A percentile compares a stretch with the other conserved stretches of the same genome.
These are phyloP conservation scores for Penicillium psychrosexuale DNA, from an alignment of 2,329 filamentous ascomycete species.

Conservation along the genomic window DNA sequence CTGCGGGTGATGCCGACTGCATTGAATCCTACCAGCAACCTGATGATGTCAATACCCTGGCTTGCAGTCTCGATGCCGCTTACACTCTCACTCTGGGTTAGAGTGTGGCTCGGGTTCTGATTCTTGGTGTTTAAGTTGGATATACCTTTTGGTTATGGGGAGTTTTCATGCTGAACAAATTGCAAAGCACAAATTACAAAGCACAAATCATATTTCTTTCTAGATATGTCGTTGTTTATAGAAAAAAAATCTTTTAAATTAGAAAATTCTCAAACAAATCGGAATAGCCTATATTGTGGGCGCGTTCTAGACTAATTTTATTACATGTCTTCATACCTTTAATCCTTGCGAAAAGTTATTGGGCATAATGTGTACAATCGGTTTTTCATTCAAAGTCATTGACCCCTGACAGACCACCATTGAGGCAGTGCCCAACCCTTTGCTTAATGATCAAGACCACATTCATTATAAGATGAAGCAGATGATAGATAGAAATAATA, in stretches of 20 bases:
- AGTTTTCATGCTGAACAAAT: slow-evolving; percentile 6
- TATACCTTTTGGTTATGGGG: slow-evolving; percentile 6
- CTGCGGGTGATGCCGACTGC: slow-evolving; percentile 26
- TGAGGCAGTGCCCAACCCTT: not conserved
- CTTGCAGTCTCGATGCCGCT: slow-evolving; percentile 21
- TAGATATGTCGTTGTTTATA: not conserved
- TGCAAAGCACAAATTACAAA: slow-evolving; percentile 2
- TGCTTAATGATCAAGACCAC: not conserved
- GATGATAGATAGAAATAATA: not conserved
- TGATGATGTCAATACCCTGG: slow-evolving; percentile 28
- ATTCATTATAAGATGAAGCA: not conserved
- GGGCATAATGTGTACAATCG: not conserved
- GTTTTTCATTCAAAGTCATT: not conserved
- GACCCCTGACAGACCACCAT: not conserved
- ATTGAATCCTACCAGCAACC: slow-evolving; percentile 29
- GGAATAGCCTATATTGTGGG: not conserved
- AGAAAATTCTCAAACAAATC: not conserved
- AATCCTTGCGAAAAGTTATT: not conserved
- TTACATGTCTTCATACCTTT: not conserved
- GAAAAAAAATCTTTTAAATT: not conserved
- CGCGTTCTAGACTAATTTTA: not conserved
- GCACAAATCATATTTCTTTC: not conserved
- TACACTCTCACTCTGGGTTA: slow-evolving; percentile 41
- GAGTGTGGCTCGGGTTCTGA: not conserved
- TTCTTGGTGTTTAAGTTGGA: slow-evolving; percentile 7